phyloP scores from a whole-genome alignment of 2,329 filamentous ascomycete genomes.

The Diaporthe sp. region DNA sequence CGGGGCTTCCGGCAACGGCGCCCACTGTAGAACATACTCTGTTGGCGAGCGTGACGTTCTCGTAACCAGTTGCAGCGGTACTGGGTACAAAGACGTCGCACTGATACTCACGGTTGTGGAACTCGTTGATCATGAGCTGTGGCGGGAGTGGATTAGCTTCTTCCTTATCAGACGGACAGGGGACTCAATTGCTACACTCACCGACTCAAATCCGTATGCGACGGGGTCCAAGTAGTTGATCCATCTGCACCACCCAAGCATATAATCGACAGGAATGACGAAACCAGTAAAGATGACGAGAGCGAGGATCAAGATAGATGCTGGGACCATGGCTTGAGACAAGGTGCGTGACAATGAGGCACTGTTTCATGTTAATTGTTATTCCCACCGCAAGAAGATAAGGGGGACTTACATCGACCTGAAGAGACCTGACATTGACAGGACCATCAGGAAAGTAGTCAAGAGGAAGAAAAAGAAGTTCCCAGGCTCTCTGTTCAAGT shows the following conservation, averaged over 20 bases:
- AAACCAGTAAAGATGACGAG: constrained; percentile 83
- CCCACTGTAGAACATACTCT: constrained; percentile 73
- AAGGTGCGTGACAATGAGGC: constrained; percentile 81
- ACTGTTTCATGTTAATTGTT: constrained; percentile 68
- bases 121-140: constrained; percentile 81
- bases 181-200: constrained; percentile 51
- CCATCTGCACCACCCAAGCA: constrained; percentile 87
- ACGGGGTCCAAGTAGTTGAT: constrained; percentile 86
- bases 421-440: constrained; percentile 91
- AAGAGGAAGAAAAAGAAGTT: constrained; percentile 90
- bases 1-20: constrained; percentile 64
- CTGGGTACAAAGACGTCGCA: constrained; percentile 64
- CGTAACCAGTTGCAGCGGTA: constrained; percentile 52
- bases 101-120: constrained; percentile 72
- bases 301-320: constrained; percentile 74
- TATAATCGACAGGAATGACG: constrained; percentile 75
- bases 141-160: not conserved
- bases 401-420: not conserved
- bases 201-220: constrained; percentile 82
- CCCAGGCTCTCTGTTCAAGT: constrained; percentile 79
- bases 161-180: not conserved
- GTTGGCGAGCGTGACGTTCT: constrained; percentile 53
- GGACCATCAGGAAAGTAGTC: constrained; percentile 78
- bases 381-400: not conserved
- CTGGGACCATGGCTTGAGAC: constrained; percentile 73